A percentile compares a stretch with the other conserved stretches of the same genome.
phyloP scores from a whole-genome alignment of 2,329 filamentous ascomycete genomes.

The Mariannaea sp. region DNA sequence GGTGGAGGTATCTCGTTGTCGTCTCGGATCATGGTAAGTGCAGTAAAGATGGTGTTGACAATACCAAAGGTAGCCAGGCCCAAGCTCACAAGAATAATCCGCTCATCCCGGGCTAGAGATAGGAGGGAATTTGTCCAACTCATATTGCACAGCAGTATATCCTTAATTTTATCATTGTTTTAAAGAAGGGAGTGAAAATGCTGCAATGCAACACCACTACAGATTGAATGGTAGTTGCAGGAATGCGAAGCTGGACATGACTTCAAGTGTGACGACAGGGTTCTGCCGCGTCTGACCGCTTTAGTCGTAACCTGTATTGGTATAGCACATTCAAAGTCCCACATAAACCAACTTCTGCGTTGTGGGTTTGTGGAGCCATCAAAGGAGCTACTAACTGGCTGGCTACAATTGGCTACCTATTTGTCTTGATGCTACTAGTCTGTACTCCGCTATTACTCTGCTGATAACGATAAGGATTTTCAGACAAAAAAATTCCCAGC shows the following conservation, averaged over 20 bases:
- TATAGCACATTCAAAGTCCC: slow-evolving; percentile 15
- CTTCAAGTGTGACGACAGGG: slow-evolving; percentile 23
- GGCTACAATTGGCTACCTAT: no score
- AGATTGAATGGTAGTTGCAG: background rate
- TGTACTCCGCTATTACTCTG: no score
- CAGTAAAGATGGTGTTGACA: slow-evolving; percentile 59
- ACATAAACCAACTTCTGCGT: background rate
- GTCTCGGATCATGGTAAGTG: slow-evolving; percentile 64
- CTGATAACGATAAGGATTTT: slow-evolving; percentile 39
- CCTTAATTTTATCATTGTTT: slow-evolving; percentile 13
- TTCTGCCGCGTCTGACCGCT: slow-evolving; percentile 28
- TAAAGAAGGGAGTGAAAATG: background rate
- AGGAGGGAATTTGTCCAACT: slow-evolving; percentile 40
- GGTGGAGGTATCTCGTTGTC: slow-evolving; percentile 68
- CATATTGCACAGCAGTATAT: slow-evolving; percentile 43
- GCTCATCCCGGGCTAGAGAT: slow-evolving; percentile 53
- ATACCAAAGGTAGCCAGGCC: slow-evolving; percentile 64
- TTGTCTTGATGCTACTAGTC: no score
- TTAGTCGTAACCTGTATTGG: background rate
- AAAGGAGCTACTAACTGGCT: no score
- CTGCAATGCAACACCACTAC: background rate
- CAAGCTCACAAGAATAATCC: slow-evolving; percentile 57
- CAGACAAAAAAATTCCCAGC: slow-evolving; percentile 32
- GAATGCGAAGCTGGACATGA: background rate
- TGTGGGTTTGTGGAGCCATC: background rate